These are phyloP conservation scores for Dittrichia graveolens DNA, from an alignment of 129 eudicot species.

Conservation along the genomic window DNA sequence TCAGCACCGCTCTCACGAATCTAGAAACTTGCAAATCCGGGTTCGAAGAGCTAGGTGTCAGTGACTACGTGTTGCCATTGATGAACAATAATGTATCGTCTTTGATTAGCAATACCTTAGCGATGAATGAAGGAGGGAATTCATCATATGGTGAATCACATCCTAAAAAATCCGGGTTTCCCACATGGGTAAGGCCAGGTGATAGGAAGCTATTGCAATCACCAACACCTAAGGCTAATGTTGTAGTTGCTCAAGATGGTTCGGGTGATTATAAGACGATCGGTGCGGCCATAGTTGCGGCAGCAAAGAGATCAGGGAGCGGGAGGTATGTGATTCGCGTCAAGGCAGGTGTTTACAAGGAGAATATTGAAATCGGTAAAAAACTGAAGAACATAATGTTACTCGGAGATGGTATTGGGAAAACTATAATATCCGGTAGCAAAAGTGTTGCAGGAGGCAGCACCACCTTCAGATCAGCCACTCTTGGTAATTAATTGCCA, in stretches of 20 bases:
- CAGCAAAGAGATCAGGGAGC: constrained; percentile 44
- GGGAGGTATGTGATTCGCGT: constrained; percentile 64
- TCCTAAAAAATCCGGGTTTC: constrained; percentile 45
- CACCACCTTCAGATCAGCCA: constrained; percentile 79
- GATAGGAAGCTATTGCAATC: constrained; percentile 64
- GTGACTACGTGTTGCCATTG: constrained; percentile 43
- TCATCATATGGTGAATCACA: constrained; percentile 19
- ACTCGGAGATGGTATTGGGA: constrained; percentile 76
- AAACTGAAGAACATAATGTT: constrained; percentile 62
- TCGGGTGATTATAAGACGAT: constrained; percentile 65
- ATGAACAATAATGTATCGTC: constrained; percentile 50
- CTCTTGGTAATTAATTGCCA: constrained; percentile 55
- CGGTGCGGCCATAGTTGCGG: constrained; percentile 55
- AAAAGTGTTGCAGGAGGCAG: constrained; percentile 66
- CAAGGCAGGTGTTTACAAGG: constrained; percentile 60
- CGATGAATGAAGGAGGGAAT: constrained; percentile 44
- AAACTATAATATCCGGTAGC: constrained; percentile 72
- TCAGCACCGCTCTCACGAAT: constrained; percentile 49
- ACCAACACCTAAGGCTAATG: constrained; percentile 34
- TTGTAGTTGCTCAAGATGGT: constrained; percentile 83
- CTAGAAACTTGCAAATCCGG: constrained; percentile 56
- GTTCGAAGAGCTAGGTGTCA: constrained; percentile 55
- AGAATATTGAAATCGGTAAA: constrained; percentile 53
- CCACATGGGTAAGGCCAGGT: constrained; percentile 54
- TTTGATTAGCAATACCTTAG: constrained; percentile 60